These are phyloP conservation scores for Boletus fagicola DNA, from an alignment of 768 basidiomycete genomes.

Conservation along the genomic window DNA sequence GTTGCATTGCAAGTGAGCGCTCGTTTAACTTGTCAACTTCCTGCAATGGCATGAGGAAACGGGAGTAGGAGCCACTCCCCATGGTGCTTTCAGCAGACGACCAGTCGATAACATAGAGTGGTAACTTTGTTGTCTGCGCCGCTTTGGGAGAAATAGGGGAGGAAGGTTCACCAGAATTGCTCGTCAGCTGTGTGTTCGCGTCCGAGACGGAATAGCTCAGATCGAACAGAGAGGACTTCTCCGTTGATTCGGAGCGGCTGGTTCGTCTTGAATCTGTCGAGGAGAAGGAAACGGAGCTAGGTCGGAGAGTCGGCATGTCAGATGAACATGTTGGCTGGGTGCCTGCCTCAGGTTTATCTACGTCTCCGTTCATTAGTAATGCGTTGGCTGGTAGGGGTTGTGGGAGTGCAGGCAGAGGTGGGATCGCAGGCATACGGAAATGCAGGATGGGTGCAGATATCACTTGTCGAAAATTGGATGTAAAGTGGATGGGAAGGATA, in stretches of 20 bases:
- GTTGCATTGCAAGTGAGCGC: constrained; percentile 67
- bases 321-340: constrained; percentile 14
- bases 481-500: constrained; percentile 66
- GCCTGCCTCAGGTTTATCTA: constrained; percentile 25
- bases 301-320: constrained; percentile 30
- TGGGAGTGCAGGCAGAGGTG: constrained; percentile 53
- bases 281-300: constrained; percentile 53
- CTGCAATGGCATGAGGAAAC: constrained; percentile 39
- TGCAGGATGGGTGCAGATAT: constrained; percentile 56
- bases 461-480: constrained; percentile 68
- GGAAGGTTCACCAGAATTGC: constrained; percentile 17
- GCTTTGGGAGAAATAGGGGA: constrained; percentile 19
- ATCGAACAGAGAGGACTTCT: constrained; percentile 31
- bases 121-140: constrained; percentile 16
- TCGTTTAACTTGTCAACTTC: constrained; percentile 50
- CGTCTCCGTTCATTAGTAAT: constrained; percentile 23
- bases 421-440: constrained; percentile 69
- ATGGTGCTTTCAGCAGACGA: constrained; percentile 45
- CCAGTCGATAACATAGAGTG: constrained; percentile 47
- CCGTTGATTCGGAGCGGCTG: constrained; percentile 35
- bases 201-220: constrained; percentile 29
- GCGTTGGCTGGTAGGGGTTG: constrained; percentile 29
- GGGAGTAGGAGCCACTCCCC: constrained; percentile 31
- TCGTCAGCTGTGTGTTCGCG: constrained; percentile 23
- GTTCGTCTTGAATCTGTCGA: constrained; percentile 42